Conservation (phyloP, 495 filamentous ascomycete species). For the Hypomontagnella submonticulosa region DNA sequence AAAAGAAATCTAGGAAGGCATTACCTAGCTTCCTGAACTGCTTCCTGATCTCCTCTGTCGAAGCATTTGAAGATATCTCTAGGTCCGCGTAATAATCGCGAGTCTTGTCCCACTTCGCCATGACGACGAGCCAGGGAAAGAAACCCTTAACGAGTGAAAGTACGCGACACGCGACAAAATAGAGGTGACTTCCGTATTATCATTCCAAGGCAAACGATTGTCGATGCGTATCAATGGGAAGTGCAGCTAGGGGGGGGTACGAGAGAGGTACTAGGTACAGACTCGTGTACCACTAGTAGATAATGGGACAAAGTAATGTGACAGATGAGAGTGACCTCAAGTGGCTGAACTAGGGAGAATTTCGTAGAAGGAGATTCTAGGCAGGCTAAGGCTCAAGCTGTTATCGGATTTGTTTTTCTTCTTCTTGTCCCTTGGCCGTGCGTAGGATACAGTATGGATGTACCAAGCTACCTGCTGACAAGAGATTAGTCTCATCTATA, state of each 20-base stretch:
- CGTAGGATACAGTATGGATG: no score
- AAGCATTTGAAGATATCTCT: constrained; percentile 70
- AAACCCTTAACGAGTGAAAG: constrained; percentile 11
- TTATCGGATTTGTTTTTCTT: no score
- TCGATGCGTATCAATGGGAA: not conserved
- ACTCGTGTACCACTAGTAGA: not conserved
- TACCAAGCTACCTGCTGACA: no score
- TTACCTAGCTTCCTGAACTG: constrained; percentile 86
- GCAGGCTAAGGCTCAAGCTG: no score
- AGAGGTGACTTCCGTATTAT: constrained; percentile 5
- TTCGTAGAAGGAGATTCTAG: not conserved
- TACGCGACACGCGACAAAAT: constrained; percentile 8
- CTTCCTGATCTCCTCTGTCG: constrained; percentile 79
- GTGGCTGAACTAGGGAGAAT: not conserved
- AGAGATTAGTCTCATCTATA: no score
- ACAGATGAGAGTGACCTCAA: not conserved
- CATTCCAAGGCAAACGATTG: constrained; percentile 16
- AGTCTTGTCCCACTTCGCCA: constrained; percentile 79
- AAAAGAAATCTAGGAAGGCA: constrained; percentile 33
- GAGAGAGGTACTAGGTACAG: not conserved
- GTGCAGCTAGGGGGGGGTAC: not conserved
- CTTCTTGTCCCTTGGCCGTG: no score
- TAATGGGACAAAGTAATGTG: not conserved
- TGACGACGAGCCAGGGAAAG: constrained; percentile 54
- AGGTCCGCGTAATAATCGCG: constrained; percentile 91